Base-by-base conservation (phyloP, 2,329 filamentous ascomycete species). In the Teratosphaeria nubilosa region DNA sequence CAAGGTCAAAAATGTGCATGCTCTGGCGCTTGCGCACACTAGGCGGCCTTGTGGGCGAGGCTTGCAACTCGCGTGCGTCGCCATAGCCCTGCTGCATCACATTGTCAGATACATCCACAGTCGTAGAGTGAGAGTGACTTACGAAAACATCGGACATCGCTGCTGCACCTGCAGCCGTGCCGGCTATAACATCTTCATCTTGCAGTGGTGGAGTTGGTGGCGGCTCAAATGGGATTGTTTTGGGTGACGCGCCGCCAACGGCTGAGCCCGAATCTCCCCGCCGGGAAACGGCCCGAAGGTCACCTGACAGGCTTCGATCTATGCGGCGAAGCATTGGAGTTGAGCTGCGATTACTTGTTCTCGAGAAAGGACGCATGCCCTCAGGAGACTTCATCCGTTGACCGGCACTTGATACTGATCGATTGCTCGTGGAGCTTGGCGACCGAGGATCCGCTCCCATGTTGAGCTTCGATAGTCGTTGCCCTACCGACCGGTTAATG, bases 11-110 rank as follows among this genome's bases (percentile, higher is more conserved):
- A 61, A 97, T 85, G 76, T 97, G 92, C 86, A 97, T 92, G 80
- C 92, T 97, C 76, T 96, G 94, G 71, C 92, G 89, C 72, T 92
- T 91, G 68, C 92, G 91, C 83, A 99, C 88, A 79, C 91, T 96
- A 70, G 91, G 90, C 68, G 94, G 91, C 75, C 92, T 86, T 66
- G 90, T 95, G 57, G 94, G 94, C 69, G 94, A 97, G 69, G 88
- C 62, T 70, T 92, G 91, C 72, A 91, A 95, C 72, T 86, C 86
- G 71, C 88, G 89, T 75, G 88, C 90, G 77, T 95, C 90, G 76
- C 92, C 92, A 79, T 85, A 91, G 77, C 90, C 92, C 83, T 96
- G 91, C 91, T 96, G 78, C 24, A 65, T 56, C 59, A 65, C 16
- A 6, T 10, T 70, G 56, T 63, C 50, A 64, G 64, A 54, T 57